A percentile compares a stretch with the other conserved stretches of the same genome.
phyloP scores from a whole-genome alignment of 441 rosid genomes.

The Omphalea diandra region DNA sequence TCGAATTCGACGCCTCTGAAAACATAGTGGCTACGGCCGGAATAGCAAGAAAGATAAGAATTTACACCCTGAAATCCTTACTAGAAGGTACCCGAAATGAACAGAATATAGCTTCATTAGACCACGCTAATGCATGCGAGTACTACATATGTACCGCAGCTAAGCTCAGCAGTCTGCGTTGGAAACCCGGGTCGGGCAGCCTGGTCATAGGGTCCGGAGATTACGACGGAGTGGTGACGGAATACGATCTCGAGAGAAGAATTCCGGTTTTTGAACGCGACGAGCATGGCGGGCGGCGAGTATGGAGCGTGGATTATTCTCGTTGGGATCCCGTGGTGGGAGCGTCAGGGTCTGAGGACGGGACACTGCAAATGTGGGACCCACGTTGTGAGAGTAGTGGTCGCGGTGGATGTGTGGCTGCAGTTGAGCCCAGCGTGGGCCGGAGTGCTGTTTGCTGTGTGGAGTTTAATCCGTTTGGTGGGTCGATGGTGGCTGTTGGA shows the following conservation, averaged over 20 bases:
- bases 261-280: constrained; percentile 75
- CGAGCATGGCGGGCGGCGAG: constrained; percentile 87
- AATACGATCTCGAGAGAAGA: constrained; percentile 68
- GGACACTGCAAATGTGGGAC: constrained; percentile 90
- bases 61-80: constrained; percentile 47
- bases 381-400: constrained; percentile 45
- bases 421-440: constrained; percentile 45
- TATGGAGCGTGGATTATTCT: constrained; percentile 88
- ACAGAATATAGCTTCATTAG: constrained; percentile 22
- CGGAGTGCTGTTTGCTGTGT: constrained; percentile 66
- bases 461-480: constrained; percentile 67
- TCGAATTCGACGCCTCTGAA: constrained; percentile 66
- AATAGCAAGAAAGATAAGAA: constrained; percentile 76
- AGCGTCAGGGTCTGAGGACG: constrained; percentile 88
- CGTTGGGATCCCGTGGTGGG: constrained; percentile 46
- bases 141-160: constrained; percentile 78
- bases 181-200: constrained; percentile 62
- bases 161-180: constrained; percentile 74
- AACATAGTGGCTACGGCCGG: constrained; percentile 74
- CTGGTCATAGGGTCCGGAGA: constrained; percentile 76
- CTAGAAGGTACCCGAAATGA: constrained; percentile 16
- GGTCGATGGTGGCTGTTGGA: constrained; percentile 53
- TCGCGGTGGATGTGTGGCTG: constrained; percentile 45
- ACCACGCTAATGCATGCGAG: constrained; percentile 51
- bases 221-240: constrained; percentile 93